Evolutionary conservation across 495 filamentous ascomycete species (phyloP), one percentile per base, ranked within the genome.

Genomic region (Tricharina praecox): DNA sequence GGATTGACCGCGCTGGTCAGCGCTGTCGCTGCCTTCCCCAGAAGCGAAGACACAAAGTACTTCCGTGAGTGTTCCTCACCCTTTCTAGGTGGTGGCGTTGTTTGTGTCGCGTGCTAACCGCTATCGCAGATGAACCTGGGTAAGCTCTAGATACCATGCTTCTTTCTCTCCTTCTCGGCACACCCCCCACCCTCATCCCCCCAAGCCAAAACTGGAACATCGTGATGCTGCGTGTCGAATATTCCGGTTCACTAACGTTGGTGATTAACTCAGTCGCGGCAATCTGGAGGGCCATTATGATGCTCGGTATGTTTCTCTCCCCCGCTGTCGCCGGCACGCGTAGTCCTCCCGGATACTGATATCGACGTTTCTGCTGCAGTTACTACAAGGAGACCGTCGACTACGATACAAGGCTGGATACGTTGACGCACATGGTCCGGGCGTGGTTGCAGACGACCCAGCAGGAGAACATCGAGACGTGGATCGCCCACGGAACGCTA

Each of bases 401-500:
- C 26, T 79, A 85, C 56, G 72, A 71, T 48, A 68, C 77, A 38
- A 75, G 79, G 57, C 67, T 70, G 19, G 67, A 75, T 23, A 75
- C 73, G 11, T 70, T 87, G 45, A 69, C 70, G 4, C 69, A 80
- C 55, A 73, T 90, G 51, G 71, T 87, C 52, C 74, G 76, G 36
- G 73, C 82, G 21, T 90, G 87, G 66, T 67, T 90, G 10, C 67
- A 72, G 15, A 77, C 72, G 47, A 77, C 81, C 52, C 62, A 67
- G 11, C 64, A 72, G 32, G 69, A 82, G 23, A 69, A 72, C 0
- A 62, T 84, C 47, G 80, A 85, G 58, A 86, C 84, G 3, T 93
- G 85, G 85, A 76, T 93, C 52, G 81, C 82, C 26, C 85, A 93
- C 62, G 85, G 85, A 19, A 87, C 84, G 13, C 66, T 93, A 37